Percentiles rank a stretch among this genome's conserved stretches.
These are phyloP conservation scores for Aurantiochytrium sp. DNA, from an alignment of 108 stramenopile genomes.

Conservation along the genomic window DNA sequence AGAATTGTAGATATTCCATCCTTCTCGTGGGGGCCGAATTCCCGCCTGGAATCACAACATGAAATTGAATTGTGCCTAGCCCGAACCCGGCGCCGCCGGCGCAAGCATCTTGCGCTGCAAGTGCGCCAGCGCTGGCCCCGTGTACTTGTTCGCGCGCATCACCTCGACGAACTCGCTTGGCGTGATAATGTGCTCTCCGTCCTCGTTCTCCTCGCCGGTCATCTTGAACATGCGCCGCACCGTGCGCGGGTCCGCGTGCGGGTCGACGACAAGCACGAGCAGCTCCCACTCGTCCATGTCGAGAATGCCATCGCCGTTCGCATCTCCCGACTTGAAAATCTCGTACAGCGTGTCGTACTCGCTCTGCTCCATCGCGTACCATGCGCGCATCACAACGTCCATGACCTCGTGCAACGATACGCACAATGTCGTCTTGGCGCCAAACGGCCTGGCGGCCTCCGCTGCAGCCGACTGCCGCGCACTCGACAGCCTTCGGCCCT, in stretches of 20 bases:
- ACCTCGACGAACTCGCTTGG: conserved; percentile 12
- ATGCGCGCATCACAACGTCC: not conserved
- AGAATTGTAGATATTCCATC: too few species aligned
- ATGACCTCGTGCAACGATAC: not conserved
- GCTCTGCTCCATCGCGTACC: not conserved
- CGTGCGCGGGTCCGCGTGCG: not conserved
- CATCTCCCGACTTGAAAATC: not conserved
- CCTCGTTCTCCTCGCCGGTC: conserved; percentile 6
- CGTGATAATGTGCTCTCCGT: conserved; percentile 19
- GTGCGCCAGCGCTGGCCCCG: conserved; percentile 16
- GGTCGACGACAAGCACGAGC: not conserved
- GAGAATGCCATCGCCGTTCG: not conserved
- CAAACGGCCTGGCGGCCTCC: not conserved
- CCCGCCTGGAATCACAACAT: too few species aligned
- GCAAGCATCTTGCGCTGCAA: not conserved
- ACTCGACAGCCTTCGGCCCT: not conserved
- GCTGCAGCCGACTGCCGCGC: not conserved
- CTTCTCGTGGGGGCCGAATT: too few species aligned
- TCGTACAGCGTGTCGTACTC: not conserved
- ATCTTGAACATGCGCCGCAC: conserved; percentile 25
- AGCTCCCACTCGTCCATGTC: not conserved
- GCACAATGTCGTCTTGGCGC: not conserved
- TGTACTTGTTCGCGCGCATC: not conserved
- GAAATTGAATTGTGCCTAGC: too few species aligned
- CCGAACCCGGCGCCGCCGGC: too few species aligned